Evolutionary conservation across 1,139 yeast genomes (phyloP).

Genomic region (Hemisphaericaspora subhashii): DNA sequence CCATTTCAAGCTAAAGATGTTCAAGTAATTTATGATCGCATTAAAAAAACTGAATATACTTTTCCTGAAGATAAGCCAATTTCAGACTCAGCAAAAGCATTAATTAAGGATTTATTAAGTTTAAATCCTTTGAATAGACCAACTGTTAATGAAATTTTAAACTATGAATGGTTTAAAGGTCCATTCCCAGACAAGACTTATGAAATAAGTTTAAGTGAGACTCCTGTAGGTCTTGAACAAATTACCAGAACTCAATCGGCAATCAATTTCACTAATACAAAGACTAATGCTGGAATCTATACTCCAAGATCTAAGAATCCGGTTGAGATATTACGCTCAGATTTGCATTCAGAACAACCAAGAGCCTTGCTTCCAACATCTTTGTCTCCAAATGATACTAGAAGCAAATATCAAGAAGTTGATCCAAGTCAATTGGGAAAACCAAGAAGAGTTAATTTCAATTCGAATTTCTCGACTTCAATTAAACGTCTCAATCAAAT

Average conservation of each 20-base stretch:
- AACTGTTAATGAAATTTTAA: conserved; percentile 71
- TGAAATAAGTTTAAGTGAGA: conserved; percentile 55
- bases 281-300: conserved; percentile 64
- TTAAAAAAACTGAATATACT: conserved; percentile 75
- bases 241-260: conserved; percentile 63
- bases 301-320: conserved; percentile 57
- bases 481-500: conserved; percentile 40
- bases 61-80: conserved; percentile 78
- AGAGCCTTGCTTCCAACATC: conserved; percentile 79
- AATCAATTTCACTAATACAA: conserved; percentile 66
- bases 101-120: conserved; percentile 72
- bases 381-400: conserved; percentile 89
- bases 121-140: conserved; percentile 85
- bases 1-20: conserved; percentile 98
- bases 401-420: conserved; percentile 80
- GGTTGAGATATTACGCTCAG: conserved; percentile 68
- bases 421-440: conserved; percentile 41
- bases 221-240: conserved; percentile 58
- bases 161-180: conserved; percentile 83
- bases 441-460: conserved; percentile 44
- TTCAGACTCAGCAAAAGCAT: conserved; percentile 67
- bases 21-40: conserved; percentile 87
- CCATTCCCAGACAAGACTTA: conserved; percentile 77
- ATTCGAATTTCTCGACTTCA: conserved; percentile 40
- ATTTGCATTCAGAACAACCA: conserved; percentile 69